phyloP scores from a whole-genome alignment of 495 filamentous ascomycete genomes.

The Annulohypoxylon maeteangense region DNA sequence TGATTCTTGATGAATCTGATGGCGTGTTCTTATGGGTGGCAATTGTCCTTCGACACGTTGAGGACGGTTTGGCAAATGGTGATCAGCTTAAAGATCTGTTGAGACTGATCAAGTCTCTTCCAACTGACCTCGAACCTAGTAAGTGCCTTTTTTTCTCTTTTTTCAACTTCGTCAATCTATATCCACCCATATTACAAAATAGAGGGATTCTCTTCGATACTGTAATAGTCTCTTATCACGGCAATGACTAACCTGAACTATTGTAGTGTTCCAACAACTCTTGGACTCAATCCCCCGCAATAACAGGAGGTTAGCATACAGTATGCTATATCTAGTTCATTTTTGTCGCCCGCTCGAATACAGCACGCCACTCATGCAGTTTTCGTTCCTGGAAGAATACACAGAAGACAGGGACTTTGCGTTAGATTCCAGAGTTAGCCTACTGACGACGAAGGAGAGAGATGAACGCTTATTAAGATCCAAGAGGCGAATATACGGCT shows the following conservation, averaged over 20 bases:
- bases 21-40: conserved; percentile 55
- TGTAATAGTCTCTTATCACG: background rate
- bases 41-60: conserved; percentile 33
- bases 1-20: conserved; percentile 44
- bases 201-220: background rate
- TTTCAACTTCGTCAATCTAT: background rate
- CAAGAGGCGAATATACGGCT: conserved; percentile 30
- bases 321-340: conserved; percentile 27
- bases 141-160: background rate
- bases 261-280: conserved; percentile 26
- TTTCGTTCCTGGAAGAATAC: conserved; percentile 41
- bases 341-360: background rate
- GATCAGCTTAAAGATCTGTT: conserved; percentile 32
- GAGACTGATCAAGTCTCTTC: conserved; percentile 21
- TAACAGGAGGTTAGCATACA: conserved; percentile 21
- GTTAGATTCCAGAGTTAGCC: background rate
- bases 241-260: background rate
- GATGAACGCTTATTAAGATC: conserved; percentile 9
- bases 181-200: background rate
- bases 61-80: conserved; percentile 36
- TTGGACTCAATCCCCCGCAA: conserved; percentile 21
- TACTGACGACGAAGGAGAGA: conserved; percentile 3
- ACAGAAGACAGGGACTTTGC: conserved; percentile 31
- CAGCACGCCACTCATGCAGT: conserved; percentile 15
- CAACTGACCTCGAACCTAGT: conserved; percentile 35